These are phyloP conservation scores for Parathielavia appendiculata DNA, from an alignment of 495 filamentous ascomycete species.

Conservation along the genomic window DNA sequence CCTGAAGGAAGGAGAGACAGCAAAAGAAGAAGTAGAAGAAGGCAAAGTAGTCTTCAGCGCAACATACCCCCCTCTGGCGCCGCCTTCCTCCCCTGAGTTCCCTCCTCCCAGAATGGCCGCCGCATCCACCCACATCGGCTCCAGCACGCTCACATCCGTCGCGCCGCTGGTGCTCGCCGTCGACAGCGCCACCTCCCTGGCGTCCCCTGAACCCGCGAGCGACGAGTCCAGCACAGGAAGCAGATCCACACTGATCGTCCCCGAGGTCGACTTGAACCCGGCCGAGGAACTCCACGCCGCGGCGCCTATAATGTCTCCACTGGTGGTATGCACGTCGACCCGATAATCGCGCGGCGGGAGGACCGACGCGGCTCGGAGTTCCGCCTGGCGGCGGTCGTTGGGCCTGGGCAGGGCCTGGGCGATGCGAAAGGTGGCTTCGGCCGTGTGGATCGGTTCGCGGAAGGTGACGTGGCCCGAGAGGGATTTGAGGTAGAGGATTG, in stretches of 20 bases:
- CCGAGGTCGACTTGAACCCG: constrained; percentile 26
- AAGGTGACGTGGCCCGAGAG: constrained; percentile 36
- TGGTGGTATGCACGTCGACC: constrained; percentile 35
- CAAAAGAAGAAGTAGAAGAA: background rate
- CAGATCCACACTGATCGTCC: constrained; percentile 28
- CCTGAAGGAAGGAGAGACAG: background rate
- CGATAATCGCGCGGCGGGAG: constrained; percentile 42
- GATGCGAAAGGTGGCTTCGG: constrained; percentile 10
- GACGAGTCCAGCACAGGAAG: constrained; percentile 34
- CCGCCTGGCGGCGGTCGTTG: background rate
- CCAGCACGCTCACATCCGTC: constrained; percentile 28
- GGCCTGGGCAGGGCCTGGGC: background rate
- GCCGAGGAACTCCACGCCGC: constrained; percentile 30
- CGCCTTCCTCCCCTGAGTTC: too few relatives aligned
- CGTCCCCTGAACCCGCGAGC: background rate
- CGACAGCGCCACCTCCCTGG: constrained; percentile 9
- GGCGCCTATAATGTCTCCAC: constrained; percentile 29
- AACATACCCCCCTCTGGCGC: background rate
- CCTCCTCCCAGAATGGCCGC: background rate
- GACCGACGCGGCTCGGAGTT: background rate
- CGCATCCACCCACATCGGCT: constrained; percentile 33
- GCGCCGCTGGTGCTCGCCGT: constrained; percentile 37
- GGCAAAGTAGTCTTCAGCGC: background rate
- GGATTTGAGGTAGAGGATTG: constrained; percentile 32
- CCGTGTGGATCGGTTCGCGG: constrained; percentile 32